These are phyloP conservation scores for Metarhizium sp. DNA, from an alignment of 2,329 filamentous ascomycete species.

Conservation along the genomic window DNA sequence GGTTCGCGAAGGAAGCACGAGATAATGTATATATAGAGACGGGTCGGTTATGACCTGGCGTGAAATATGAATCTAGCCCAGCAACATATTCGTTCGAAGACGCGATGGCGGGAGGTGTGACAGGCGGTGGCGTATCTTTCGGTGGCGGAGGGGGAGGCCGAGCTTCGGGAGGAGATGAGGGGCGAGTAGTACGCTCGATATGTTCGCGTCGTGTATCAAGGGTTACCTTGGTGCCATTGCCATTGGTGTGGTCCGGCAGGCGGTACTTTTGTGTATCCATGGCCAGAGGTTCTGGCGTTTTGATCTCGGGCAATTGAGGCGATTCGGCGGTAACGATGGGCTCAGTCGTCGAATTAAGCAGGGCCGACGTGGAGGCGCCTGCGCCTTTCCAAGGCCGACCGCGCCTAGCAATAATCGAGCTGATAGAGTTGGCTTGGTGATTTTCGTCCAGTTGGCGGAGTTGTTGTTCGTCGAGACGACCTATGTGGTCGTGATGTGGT, in stretches of 20 bases:
- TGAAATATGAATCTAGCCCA: conserved; percentile 54
- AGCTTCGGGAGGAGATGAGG: conserved; percentile 25
- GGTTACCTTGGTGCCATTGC: conserved; percentile 57
- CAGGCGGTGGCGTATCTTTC: conserved; percentile 29
- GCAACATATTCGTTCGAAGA: conserved; percentile 34
- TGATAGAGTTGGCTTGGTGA: conserved; percentile 27
- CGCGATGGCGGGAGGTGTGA: conserved; percentile 16
- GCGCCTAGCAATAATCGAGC: conserved; percentile 48
- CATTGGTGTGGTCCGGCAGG: conserved; percentile 59
- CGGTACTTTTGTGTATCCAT: conserved; percentile 70
- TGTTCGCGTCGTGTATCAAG: conserved; percentile 49
- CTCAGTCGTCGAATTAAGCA: conserved; percentile 14
- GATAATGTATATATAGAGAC: conserved; percentile 93
- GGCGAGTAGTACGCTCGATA: conserved; percentile 38
- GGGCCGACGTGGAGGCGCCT: conserved; percentile 28
- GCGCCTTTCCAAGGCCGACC: conserved; percentile 66
- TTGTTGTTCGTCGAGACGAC: conserved; percentile 61
- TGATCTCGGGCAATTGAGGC: conserved; percentile 42
- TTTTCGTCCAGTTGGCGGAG: conserved; percentile 60
- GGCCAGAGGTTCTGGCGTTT: conserved; percentile 38
- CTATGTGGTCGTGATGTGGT: conserved; percentile 39
- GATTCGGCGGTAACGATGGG: conserved; percentile 18
- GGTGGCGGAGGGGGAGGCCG: conserved; percentile 27
- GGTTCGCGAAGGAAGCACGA: conserved; percentile 83
- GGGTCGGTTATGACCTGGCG: conserved; percentile 56